Evolutionary conservation across 495 filamentous ascomycete genomes (phyloP), one percentile per base, ranked within the genome.

Genomic region (Aspergillus wentii): DNA sequence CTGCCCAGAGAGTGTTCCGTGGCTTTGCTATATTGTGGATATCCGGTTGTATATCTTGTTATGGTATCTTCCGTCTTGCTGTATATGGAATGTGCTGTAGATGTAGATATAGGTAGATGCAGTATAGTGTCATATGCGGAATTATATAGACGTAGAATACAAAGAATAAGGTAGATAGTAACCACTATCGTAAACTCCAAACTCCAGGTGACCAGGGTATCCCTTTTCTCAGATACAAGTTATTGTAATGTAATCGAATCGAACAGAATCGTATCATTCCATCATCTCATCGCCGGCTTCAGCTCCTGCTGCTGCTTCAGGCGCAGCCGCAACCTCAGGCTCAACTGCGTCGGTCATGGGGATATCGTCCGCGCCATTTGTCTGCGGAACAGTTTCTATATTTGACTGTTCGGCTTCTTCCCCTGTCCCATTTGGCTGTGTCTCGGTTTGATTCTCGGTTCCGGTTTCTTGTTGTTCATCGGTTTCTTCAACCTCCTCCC

Each of bases 401-500:
- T 29, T 9, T 4, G 26, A 13, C 4, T 9, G 5, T n/a, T 5
- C 26, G 26, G 11, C 10, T 29, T n/a, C 26, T n/a, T 5, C 26
- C 10, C 22, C 22, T 5, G 5, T 25, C 22, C 22, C 22, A 11
- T n/a, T 29, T 29, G 26, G 26, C 4, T n/a, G 6, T 11, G 22
- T 11, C 22, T n/a, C n/a, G 22, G 22, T 11, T 11, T 5, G 22
- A 25, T 11, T 25, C 22, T 25, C 22, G 11, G 22, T 5, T 6
- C 11, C 22, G 22, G 22, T 11, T 5, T 25, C 22, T 25, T 25
- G 22, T 25, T 25, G 22, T 25, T 25, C 22, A 10, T 10, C 22
- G 30, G 18, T 19, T 33, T 14, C 40, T 8, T 44, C 19, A 1
- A 48, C 45, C 40, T 70, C 64, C 36, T 71, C 71, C 76, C 81